Base-by-base conservation (phyloP, 768 basidiomycete genomes). In the Boletellus ananas region DNA sequence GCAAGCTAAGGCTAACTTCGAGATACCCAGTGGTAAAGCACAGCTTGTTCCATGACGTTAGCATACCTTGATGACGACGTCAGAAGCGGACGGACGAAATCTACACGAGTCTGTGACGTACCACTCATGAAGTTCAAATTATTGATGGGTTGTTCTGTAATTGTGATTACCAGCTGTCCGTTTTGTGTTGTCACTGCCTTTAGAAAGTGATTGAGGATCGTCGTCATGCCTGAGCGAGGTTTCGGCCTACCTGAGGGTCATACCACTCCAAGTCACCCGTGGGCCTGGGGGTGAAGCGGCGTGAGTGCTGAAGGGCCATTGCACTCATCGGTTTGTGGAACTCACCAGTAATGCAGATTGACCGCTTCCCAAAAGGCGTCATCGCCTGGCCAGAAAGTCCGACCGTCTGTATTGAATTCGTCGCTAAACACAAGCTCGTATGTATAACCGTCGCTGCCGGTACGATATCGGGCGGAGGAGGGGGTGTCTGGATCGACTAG, bases 1-100 rank as follows among this genome's bases (percentile, higher is more conserved):
- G 89, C 57, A 91, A 64, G 63, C 86, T 89, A 17, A 91, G 59
- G n/a, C 76, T 79, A 3, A 86, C 81, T 70, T 96, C 96, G 49
- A 97, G 73, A 63, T 94, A 93, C 2, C 91, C 93, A 0, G 91
- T 92, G 14, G 84, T 94, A 70, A 94, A 96, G 71, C 94, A 98
- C 47, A 96, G 70, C 70, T 96, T 91, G 70, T 96, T 95, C 94
- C 94, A 96, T 12, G 84, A 79, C 57, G 87, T 83, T 10, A 94
- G 46, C 84, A 86, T 85, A 34, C 81, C 83, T 79, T 50, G 34
- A 42, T 17, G 43, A 47, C 29, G 45, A 58, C 45, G 18, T 59
- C 27, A 54, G 43, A 23, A 25, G 23, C 23, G 23, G 39, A 46
- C 8, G 11, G 27, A 44, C 41, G 14, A 43, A 47, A 49, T n/a